Evolutionary conservation across 306 rosid genomes (phyloP).

Genomic region (Quercus engelmannii): DNA sequence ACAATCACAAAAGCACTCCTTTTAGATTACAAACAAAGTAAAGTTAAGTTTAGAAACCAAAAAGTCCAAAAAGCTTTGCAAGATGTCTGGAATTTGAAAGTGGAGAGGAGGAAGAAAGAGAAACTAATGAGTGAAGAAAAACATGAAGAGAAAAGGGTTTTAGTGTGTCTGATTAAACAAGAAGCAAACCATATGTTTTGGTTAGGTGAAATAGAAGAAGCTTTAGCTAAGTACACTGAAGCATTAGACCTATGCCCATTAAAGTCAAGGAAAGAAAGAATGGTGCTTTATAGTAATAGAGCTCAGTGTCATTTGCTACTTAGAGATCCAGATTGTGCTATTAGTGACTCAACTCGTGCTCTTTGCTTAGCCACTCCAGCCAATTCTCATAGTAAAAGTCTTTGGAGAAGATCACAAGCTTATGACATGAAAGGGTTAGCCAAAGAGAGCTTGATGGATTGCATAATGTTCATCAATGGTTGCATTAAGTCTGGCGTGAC

Average conservation of each 20-base stretch:
- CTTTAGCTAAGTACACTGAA: constrained; percentile 43
- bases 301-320: constrained; percentile 55
- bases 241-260: constrained; percentile 55
- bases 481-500: constrained; percentile 26
- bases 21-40: constrained; percentile 11
- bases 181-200: constrained; percentile 48
- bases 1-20: constrained; percentile 47
- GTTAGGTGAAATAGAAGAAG: constrained; percentile 55
- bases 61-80: constrained; percentile 17
- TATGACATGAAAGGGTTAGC: constrained; percentile 76
- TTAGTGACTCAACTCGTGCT: constrained; percentile 64
- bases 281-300: constrained; percentile 58
- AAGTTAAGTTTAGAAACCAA: constrained; percentile 1
- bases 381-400: constrained; percentile 52
- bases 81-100: constrained; percentile 34
- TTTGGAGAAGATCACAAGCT: constrained; percentile 76
- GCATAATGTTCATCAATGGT: constrained; percentile 50
- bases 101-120: constrained; percentile 37
- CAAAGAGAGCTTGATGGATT: constrained; percentile 69
- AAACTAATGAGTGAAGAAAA: constrained; percentile 25
- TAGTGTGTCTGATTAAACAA: constrained; percentile 37
- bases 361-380: constrained; percentile 54
- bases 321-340: constrained; percentile 44
- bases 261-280: constrained; percentile 49
- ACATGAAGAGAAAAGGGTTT: constrained; percentile 38